A percentile compares a stretch with the other conserved stretches of the same genome.
phyloP scores from a whole-genome alignment of 768 basidiomycete species.

The Termitomyces sp. region DNA sequence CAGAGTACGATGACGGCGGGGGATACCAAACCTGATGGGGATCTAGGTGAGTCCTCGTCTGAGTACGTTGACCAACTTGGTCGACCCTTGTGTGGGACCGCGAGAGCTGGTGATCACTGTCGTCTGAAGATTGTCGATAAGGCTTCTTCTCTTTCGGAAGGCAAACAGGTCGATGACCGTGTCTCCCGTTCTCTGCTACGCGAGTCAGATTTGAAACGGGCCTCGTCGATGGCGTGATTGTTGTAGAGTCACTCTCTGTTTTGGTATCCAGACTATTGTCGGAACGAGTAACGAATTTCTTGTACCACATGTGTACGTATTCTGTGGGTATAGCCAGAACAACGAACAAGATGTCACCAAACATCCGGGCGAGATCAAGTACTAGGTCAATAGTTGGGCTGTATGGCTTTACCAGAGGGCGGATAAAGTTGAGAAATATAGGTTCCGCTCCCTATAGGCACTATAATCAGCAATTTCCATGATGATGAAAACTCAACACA shows the following conservation, averaged over 20 bases:
- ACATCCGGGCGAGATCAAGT: slow-evolving; percentile 53
- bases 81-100: slow-evolving; percentile 2
- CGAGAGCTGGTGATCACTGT: not conserved
- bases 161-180: not conserved
- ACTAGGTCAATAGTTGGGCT: slow-evolving; percentile 55
- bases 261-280: slow-evolving; percentile 16
- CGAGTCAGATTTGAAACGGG: not conserved
- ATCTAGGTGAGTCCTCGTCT: slow-evolving; percentile 1
- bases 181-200: not conserved
- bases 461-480: not conserved
- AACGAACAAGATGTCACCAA: slow-evolving; percentile 57
- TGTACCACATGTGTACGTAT: slow-evolving; percentile 30
- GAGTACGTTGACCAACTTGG: slow-evolving; percentile 8
- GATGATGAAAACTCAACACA: slow-evolving; percentile 18
- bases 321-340: slow-evolving; percentile 34
- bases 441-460: slow-evolving; percentile 75
- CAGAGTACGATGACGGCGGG: slow-evolving; percentile 38
- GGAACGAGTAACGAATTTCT: slow-evolving; percentile 16
- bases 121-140: not conserved
- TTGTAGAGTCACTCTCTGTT: slow-evolving; percentile 5
- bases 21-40: slow-evolving; percentile 56
- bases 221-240: not conserved
- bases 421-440: slow-evolving; percentile 73
- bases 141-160: slow-evolving; percentile 10
- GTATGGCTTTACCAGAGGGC: slow-evolving; percentile 76